Evolutionary conservation across 148 eudicot genomes (phyloP).

Genomic region (Spergularia bocconei): DNA sequence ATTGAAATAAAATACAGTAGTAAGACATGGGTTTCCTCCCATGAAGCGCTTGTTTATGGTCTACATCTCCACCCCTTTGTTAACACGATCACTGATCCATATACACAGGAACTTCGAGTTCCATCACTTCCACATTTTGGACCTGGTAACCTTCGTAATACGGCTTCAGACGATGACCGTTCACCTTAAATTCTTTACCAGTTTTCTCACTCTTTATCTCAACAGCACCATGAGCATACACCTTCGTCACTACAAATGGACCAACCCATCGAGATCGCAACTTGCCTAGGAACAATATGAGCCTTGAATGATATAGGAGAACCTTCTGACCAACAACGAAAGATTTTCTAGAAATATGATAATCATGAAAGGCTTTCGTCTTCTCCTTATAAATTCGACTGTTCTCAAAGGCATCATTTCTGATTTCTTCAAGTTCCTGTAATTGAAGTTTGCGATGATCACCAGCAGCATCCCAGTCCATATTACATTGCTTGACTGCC

Average conservation of each 20-base stretch:
- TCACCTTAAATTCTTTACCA: conserved; percentile 3
- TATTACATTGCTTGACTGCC: no score
- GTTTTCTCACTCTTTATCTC: conserved; percentile 6
- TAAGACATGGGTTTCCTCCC: no score
- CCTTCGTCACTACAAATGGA: conserved; percentile 2
- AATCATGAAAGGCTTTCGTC: no score
- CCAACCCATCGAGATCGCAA: conserved; percentile 8
- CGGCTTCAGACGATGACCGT: conserved; percentile 8
- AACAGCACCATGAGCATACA: not conserved
- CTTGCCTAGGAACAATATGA: not conserved
- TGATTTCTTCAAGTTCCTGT: no score
- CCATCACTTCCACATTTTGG: not conserved
- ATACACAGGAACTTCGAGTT: not conserved
- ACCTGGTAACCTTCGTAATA: conserved; percentile 1
- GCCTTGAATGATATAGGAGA: no score
- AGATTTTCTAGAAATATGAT: not conserved
- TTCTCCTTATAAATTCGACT: no score
- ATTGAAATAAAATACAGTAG: no score
- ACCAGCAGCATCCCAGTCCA: no score
- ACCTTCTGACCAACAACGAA: conserved; percentile 8
- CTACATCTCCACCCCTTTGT: no score
- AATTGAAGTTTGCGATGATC: no score
- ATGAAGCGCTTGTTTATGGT: no score
- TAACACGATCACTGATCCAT: not conserved
- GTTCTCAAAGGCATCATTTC: no score